Evolutionary conservation across 441 rosid genomes (phyloP).

Genomic region (Erodium texanum): DNA sequence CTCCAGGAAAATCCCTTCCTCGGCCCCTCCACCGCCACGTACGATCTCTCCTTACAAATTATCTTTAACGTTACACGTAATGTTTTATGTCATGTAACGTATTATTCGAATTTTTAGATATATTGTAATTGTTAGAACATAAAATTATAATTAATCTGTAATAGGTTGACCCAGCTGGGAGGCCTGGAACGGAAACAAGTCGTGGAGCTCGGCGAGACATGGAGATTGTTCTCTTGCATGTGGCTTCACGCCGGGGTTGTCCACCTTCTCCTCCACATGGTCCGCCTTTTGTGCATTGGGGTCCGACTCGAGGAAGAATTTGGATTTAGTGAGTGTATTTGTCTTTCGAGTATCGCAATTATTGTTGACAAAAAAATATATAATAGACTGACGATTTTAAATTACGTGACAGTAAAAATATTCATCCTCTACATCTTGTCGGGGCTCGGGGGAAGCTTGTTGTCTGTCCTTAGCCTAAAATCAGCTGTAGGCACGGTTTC

Average conservation of each 20-base stretch:
- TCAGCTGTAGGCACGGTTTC: slow-evolving; percentile 29
- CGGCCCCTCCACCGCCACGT: slow-evolving; percentile 71
- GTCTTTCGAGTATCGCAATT: too few species aligned
- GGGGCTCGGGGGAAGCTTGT: slow-evolving; percentile 73
- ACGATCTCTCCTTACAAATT: slow-evolving; percentile 16
- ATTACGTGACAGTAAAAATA: slow-evolving; percentile 44
- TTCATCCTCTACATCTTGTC: slow-evolving; percentile 54
- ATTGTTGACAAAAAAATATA: too few species aligned
- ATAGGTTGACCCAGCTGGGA: slow-evolving; percentile 65
- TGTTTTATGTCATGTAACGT: background rate
- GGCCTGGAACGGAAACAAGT: slow-evolving; percentile 52
- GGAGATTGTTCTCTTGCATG: slow-evolving; percentile 74
- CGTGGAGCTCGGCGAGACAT: slow-evolving; percentile 49
- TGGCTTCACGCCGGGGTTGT: slow-evolving; percentile 88
- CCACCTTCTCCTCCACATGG: slow-evolving; percentile 72
- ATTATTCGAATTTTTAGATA: too few species aligned
- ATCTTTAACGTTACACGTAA: too few species aligned
- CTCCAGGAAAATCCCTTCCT: slow-evolving; percentile 43
- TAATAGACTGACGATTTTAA: too few species aligned
- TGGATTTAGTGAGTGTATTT: slow-evolving; percentile 34
- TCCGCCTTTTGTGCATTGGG: slow-evolving; percentile 74
- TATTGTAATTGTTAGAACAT: too few species aligned
- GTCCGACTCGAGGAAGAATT: slow-evolving; percentile 81
- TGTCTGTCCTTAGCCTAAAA: slow-evolving; percentile 38
- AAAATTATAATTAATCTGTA: too few species aligned